Evolutionary conservation across 306 rosid genomes (phyloP), one percentile per base, ranked within the genome.

Genomic region (Herpetospermum pedunculosum): DNA sequence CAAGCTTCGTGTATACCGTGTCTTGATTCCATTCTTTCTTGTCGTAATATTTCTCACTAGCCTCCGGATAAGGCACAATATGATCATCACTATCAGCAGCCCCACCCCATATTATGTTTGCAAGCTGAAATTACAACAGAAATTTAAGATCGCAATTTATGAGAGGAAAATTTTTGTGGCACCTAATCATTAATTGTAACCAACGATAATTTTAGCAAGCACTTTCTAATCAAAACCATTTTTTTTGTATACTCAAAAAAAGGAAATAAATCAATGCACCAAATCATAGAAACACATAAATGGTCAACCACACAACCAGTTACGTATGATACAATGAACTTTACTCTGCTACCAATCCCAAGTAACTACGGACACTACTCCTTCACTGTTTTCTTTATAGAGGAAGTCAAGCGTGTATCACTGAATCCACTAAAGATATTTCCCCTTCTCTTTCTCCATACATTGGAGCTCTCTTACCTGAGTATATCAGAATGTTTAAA

Each of bases 31-130:
- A 77, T 81, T 84, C 89, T 84, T 80, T 84, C 81, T 86, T 89
- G 64, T 81, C 82, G 68, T 60, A 60, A 74, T 71, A 83, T 78
- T 85, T 87, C 65, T 88, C 90, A 77, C 84, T 80, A 80, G 80
- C 87, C 83, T 83, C 88, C 0, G 84, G 83, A 78, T 84, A 89
- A 62, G 96, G 99, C 83, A 91, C 96, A 83, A 91, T 89, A 82
- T 94, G 97, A 77, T 91, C 99, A 84, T 86, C 92, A 72, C 75
- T 84, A 78, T 87, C 96, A 58, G 77, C 81, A 64, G 81, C 84
- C 85, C 91, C 97, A 78, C 82, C 96, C 96, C 97, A 91, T 91
- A 94, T 80, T 88, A 94, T 91, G 83, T 89, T 88, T 21, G 86
- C 84, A 64, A 94, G 90, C 99, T 91, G 99, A 86, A 81, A 85